These are phyloP conservation scores for Metschnikowia henanensis DNA, from an alignment of 805 yeast genomes.

Conservation along the genomic window DNA sequence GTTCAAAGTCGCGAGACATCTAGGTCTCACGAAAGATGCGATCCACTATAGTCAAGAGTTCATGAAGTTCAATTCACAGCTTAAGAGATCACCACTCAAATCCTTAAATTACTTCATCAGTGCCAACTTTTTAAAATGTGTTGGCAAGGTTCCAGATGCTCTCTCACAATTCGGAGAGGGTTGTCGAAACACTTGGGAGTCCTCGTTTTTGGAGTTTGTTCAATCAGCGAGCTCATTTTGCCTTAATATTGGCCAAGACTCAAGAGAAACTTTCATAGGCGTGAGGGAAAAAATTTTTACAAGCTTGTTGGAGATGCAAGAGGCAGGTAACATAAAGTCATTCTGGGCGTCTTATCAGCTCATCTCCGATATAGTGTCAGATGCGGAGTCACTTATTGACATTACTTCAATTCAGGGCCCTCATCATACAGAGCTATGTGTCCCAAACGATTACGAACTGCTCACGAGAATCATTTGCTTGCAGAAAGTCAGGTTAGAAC, in stretches of 20 bases:
- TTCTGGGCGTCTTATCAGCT: slow-evolving; percentile 4
- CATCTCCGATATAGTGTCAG: slow-evolving; percentile 2
- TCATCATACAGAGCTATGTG: not conserved
- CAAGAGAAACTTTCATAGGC: not conserved
- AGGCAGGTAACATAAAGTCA: not conserved
- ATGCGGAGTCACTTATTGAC: slow-evolving; percentile 1
- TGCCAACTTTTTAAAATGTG: slow-evolving; percentile 14
- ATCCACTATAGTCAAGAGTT: slow-evolving; percentile 55
- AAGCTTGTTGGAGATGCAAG: too few relatives aligned
- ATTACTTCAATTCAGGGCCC: not conserved
- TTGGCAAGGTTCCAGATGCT: slow-evolving; percentile 13
- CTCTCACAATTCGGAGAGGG: slow-evolving; percentile 1
- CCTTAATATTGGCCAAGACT: not conserved
- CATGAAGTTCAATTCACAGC: slow-evolving; percentile 32
- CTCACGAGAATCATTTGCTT: too few relatives aligned
- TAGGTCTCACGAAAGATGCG: slow-evolving; percentile 62
- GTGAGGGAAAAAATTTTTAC: too few relatives aligned
- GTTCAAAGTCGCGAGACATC: slow-evolving; percentile 39
- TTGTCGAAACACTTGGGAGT: slow-evolving; percentile 1
- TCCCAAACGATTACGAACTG: slow-evolving; percentile 5
- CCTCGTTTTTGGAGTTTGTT: slow-evolving; percentile 1
- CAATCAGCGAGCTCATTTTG: not conserved
- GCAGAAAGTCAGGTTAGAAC: too few relatives aligned
- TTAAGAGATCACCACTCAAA: slow-evolving; percentile 21
- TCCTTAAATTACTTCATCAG: slow-evolving; percentile 19